These are phyloP conservation scores for Esteya vermicola DNA, from an alignment of 2,329 filamentous ascomycete species.

Conservation along the genomic window DNA sequence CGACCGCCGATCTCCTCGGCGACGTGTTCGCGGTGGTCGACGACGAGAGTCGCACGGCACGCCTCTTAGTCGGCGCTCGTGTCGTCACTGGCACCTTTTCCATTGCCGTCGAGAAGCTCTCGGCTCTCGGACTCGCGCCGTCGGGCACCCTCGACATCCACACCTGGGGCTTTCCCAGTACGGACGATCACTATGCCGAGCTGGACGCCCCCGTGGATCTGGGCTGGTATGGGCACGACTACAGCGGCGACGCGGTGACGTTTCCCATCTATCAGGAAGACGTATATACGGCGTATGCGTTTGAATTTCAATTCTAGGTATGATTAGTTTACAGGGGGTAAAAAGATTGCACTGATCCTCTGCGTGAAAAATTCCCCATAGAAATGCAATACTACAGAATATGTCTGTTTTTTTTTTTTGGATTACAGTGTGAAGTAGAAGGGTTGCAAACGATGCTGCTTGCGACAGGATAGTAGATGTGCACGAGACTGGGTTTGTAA, in stretches of 20 bases:
- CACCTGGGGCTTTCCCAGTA: background rate
- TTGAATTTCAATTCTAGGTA: slow-evolving; percentile 19
- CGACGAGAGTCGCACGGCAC: background rate
- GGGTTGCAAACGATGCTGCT: no score
- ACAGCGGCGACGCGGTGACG: slow-evolving; percentile 19
- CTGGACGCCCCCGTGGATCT: slow-evolving; percentile 18
- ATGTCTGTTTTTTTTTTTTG: no score
- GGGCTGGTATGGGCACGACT: slow-evolving; percentile 17
- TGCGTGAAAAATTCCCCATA: no score
- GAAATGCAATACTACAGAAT: no score
- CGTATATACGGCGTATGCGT: slow-evolving; percentile 22
- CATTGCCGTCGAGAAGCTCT: background rate
- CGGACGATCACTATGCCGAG: slow-evolving; percentile 12
- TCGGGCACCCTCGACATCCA: background rate
- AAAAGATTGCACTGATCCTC: no score
- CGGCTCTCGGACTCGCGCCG: background rate
- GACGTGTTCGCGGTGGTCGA: slow-evolving; percentile 2
- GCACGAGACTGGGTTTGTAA: no score
- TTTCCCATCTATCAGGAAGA: slow-evolving; percentile 24
- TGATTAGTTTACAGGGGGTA: no score
- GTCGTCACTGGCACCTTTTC: background rate
- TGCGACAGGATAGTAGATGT: no score
- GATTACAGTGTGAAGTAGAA: no score
- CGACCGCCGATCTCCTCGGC: slow-evolving; percentile 1
- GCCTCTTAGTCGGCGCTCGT: background rate